Percentiles rank a stretch among this genome's conserved stretches.
Evolutionary conservation across 78 protist genomes (phyloP).

Genomic region (Pigoraptor vietnamica): DNA sequence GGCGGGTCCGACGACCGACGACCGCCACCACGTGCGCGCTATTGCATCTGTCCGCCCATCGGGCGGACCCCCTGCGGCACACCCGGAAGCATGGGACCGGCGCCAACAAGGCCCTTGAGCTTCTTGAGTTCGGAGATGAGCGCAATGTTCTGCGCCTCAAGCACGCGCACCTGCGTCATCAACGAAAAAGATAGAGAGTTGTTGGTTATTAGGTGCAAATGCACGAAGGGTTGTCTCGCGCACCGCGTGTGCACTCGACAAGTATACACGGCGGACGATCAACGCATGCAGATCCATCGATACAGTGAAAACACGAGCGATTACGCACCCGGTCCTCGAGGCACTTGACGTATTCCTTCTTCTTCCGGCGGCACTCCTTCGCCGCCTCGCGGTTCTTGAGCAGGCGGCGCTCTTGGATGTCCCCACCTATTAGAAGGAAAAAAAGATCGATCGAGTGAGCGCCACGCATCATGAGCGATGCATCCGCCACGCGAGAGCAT

Average conservation of each 20-base stretch:
- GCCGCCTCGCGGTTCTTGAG: constrained; percentile 29
- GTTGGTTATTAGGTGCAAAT: too few relatives aligned
- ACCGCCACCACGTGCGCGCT: neutral
- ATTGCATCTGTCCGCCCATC: neutral
- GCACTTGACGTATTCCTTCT: constrained; percentile 17
- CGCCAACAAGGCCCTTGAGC: neutral
- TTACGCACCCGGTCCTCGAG: constrained; percentile 19
- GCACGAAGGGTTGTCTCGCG: too few relatives aligned
- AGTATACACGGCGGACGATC: neutral
- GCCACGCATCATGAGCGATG: neutral
- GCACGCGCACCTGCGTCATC: neutral
- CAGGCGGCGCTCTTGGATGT: neutral
- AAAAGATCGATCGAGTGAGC: neutral
- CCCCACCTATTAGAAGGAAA: neutral
- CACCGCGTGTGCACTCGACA: too few relatives aligned
- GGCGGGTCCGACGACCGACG: too few relatives aligned
- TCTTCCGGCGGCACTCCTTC: constrained; percentile 18
- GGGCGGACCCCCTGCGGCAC: neutral
- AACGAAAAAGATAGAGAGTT: too few relatives aligned
- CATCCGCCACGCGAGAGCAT: too few relatives aligned
- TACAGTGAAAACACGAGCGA: neutral
- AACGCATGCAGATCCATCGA: neutral
- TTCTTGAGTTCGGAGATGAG: neutral
- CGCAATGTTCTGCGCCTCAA: neutral
- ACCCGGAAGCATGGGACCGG: neutral